Base-by-base conservation (phyloP, 2,329 filamentous ascomycete species). In the Pestalotiopsis sp. region DNA sequence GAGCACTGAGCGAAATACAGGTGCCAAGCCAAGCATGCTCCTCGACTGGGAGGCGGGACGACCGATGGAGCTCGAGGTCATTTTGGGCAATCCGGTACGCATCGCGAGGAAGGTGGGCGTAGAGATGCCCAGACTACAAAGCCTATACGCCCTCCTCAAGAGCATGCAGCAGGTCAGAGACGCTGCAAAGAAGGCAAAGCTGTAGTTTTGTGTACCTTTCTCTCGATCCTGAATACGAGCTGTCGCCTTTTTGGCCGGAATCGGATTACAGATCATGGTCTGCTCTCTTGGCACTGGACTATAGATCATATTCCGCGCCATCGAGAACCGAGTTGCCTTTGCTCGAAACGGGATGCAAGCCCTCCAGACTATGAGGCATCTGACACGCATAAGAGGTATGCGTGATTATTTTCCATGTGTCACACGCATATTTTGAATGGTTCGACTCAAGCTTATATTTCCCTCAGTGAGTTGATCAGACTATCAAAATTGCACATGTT, bases 1-100 rank as follows among this genome's bases (percentile, higher is more conserved):
- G 67, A 91, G 88, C 73, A 92, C 87, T 40, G 86, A 88, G 78
- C 83, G 86, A 71, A 92, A 92, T 72, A 86, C 83, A 41, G 91
- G 90, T 0, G 89, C 88, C 20, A 86, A 87, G 73, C 88, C 88
- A 36, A 90, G 87, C 72, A 93, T 93, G 91, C 81, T 92, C 73
- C 79, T 91, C 14, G 91, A 93, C 75, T 93, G 90, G 90, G 89
- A 92, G 78, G 84, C 83, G 1, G 88, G 89, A 0, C 84, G 89
- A 75, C 86, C 85, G 56, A 85, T 93, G 84, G 91, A 93, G 82
- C 77, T 93, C 65, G 91, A 93, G 79, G 91, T 92, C 45, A 92
- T 93, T 56, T 76, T 93, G 27, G 91, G 91, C 1, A 93, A 93
- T 75, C 90, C 91, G 0, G 87, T 93, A 38, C 81, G 89, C 71